phyloP scores from a whole-genome alignment of 1,139 yeast species.

The Kurtzmaniella quercitrusa region DNA sequence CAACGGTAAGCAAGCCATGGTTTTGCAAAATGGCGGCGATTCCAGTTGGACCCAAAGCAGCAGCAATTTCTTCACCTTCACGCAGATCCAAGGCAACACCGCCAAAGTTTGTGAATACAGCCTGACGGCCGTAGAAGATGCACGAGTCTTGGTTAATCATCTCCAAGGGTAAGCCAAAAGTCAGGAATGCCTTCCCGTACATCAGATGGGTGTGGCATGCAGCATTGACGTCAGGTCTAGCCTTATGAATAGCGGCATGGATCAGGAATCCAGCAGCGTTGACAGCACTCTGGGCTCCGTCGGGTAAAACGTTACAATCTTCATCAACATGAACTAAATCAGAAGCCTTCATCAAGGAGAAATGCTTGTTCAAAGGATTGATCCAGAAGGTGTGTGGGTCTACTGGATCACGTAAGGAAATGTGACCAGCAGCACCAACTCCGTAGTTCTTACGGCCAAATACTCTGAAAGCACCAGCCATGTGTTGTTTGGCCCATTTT shows the following conservation, averaged over 20 bases:
- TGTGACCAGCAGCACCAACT: slow-evolving; percentile 69
- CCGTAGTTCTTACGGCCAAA: slow-evolving; percentile 61
- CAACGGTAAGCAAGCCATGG: slow-evolving; percentile 67
- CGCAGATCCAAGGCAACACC: slow-evolving; percentile 62
- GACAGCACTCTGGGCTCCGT: slow-evolving; percentile 53
- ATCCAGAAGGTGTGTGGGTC: slow-evolving; percentile 67
- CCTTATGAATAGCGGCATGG: slow-evolving; percentile 66
- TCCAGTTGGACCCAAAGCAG: slow-evolving; percentile 50
- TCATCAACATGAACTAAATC: slow-evolving; percentile 68
- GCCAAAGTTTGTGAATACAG: slow-evolving; percentile 59
- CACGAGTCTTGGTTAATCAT: slow-evolving; percentile 26
- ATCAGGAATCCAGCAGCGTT: slow-evolving; percentile 70
- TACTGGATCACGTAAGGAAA: slow-evolving; percentile 65
- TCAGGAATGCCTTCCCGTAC: slow-evolving; percentile 62
- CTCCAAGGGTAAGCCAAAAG: slow-evolving; percentile 55
- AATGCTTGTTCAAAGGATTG: slow-evolving; percentile 65
- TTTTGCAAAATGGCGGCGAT: slow-evolving; percentile 58
- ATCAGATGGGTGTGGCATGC: slow-evolving; percentile 70
- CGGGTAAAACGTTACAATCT: slow-evolving; percentile 51
- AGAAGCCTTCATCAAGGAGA: slow-evolving; percentile 53
- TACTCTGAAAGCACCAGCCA: slow-evolving; percentile 70
- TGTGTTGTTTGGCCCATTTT: slow-evolving; percentile 55
- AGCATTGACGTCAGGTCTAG: slow-evolving; percentile 66
- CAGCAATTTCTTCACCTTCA: slow-evolving; percentile 58
- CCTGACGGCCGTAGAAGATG: slow-evolving; percentile 51